phyloP scores from a whole-genome alignment of 306 rosid genomes.

The Inga oerstediana region DNA sequence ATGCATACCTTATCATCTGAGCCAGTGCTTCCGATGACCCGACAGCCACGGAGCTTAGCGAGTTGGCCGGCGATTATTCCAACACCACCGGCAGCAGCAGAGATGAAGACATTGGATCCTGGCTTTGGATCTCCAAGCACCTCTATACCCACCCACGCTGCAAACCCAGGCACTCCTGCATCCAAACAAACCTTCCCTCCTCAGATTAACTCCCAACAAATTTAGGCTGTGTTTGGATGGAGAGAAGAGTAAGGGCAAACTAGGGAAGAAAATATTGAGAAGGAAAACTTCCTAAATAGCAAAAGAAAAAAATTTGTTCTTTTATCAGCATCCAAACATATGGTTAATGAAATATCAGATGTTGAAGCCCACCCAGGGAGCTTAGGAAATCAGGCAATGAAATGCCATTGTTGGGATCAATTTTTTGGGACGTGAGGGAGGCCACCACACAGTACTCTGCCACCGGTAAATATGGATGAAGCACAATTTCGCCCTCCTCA shows the following conservation, averaged over 20 bases:
- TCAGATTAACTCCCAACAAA: neutral
- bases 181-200: neutral
- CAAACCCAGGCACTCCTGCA: constrained; percentile 61
- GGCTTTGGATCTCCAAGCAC: constrained; percentile 50
- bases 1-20: constrained; percentile 52
- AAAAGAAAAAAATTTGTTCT: too few species aligned
- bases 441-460: constrained; percentile 47
- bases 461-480: constrained; percentile 35
- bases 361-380: constrained; percentile 37
- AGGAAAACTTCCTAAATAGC: too few species aligned
- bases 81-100: constrained; percentile 66
- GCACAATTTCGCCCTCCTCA: constrained; percentile 44
- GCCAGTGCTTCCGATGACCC: constrained; percentile 65
- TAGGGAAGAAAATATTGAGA: too few species aligned
- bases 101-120: constrained; percentile 58
- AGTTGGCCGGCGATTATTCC: constrained; percentile 68
- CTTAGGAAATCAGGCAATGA: constrained; percentile 54
- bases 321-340: too few species aligned
- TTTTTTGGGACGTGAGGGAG: constrained; percentile 25
- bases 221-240: too few species aligned
- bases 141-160: constrained; percentile 69
- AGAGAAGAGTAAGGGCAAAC: too few species aligned
- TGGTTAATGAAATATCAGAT: too few species aligned
- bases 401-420: constrained; percentile 42
- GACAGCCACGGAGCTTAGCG: constrained; percentile 66